Evolutionary conservation across 352 stramenopile species (phyloP).

Genomic region (Sclerospora graminicola): DNA sequence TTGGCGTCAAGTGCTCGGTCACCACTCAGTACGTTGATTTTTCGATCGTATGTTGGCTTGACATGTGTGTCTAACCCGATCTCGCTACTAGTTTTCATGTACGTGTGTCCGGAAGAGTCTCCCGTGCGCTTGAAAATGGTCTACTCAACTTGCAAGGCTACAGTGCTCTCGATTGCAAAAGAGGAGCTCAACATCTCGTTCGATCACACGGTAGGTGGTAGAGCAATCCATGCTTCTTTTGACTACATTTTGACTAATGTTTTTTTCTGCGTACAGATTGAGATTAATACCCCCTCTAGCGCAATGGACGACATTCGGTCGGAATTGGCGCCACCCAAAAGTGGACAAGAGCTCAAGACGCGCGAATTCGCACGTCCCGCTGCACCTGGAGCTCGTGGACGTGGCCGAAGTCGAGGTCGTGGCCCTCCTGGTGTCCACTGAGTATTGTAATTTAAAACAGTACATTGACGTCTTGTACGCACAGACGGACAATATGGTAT

Average conservation of each 20-base stretch:
- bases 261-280: slow-evolving; percentile 41
- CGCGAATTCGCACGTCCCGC: slow-evolving; percentile 67
- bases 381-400: slow-evolving; percentile 54
- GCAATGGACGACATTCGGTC: slow-evolving; percentile 57
- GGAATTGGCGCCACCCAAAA: slow-evolving; percentile 39
- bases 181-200: slow-evolving; percentile 55
- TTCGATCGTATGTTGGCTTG: background rate
- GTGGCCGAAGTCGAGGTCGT: slow-evolving; percentile 26
- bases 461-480: too few species aligned
- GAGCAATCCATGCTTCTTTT: background rate
- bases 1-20: slow-evolving; percentile 23
- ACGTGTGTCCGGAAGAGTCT: slow-evolving; percentile 82
- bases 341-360: slow-evolving; percentile 50
- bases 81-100: slow-evolving; percentile 79
- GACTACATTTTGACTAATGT: too few species aligned
- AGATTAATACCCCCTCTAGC: slow-evolving; percentile 55
- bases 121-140: slow-evolving; percentile 86
- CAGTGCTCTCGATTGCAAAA: slow-evolving; percentile 55
- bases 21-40: slow-evolving; percentile 25
- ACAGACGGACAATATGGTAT: too few species aligned
- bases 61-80: too few species aligned
- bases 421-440: slow-evolving; percentile 19
- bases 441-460: background rate
- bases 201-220: slow-evolving; percentile 67
- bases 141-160: slow-evolving; percentile 85